Percentiles rank a stretch among this genome's conserved stretches.
Conservation (phyloP, 2,329 filamentous ascomycete species). For the Stagonosporopsis rhizophila region DNA sequence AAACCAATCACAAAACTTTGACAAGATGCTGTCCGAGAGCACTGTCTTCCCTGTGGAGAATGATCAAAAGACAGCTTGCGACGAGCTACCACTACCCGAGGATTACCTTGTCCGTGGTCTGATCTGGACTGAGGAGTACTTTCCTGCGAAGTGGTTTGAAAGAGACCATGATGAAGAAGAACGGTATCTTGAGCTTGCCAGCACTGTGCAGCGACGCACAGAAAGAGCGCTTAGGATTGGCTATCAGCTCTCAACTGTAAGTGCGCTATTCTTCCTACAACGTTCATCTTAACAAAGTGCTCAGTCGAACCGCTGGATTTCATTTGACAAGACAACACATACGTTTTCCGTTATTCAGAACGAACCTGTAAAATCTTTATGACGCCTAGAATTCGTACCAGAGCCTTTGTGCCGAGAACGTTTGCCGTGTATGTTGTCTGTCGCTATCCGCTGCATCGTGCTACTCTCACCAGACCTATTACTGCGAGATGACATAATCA, state of each 20-base stretch:
- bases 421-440: too few relatives aligned
- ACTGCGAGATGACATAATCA: too few relatives aligned
- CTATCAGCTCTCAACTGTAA: conserved; percentile 52
- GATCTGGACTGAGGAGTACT: conserved; percentile 66
- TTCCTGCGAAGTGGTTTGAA: conserved; percentile 66
- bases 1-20: background rate
- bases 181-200: conserved; percentile 67
- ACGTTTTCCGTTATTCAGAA: conserved; percentile 31
- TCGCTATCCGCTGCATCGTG: too few relatives aligned
- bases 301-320: conserved; percentile 41
- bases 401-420: too few relatives aligned
- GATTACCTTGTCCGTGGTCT: conserved; percentile 72
- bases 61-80: conserved; percentile 37
- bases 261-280: conserved; percentile 9
- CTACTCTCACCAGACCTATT: too few relatives aligned
- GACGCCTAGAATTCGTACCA: background rate
- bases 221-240: conserved; percentile 68
- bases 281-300: conserved; percentile 4
- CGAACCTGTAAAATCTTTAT: too few relatives aligned
- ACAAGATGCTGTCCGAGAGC: conserved; percentile 13
- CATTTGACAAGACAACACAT: conserved; percentile 35
- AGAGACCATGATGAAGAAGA: conserved; percentile 72
- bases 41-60: conserved; percentile 57
- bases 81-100: conserved; percentile 68
- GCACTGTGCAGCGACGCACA: conserved; percentile 64